Percentiles rank a stretch among this genome's conserved stretches.
These are phyloP conservation scores for Millerago galiae DNA, from an alignment of 805 yeast genomes.

Conservation along the genomic window DNA sequence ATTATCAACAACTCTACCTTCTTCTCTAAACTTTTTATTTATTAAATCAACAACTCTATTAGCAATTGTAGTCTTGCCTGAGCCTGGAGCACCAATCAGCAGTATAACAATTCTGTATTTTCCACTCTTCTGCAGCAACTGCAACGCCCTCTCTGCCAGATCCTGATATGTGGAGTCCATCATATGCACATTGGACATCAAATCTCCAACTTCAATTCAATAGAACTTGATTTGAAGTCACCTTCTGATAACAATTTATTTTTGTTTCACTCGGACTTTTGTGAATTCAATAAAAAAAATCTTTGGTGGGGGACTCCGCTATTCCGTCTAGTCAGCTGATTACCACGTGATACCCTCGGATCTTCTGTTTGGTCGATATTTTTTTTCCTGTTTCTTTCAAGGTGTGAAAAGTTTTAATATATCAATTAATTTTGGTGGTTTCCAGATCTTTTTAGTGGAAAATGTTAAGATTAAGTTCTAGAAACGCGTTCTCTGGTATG, in stretches of 20 bases:
- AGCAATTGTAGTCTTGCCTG: conserved; percentile 75
- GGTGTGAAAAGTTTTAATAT: not conserved
- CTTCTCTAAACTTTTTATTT: conserved; percentile 24
- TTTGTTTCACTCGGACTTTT: not conserved
- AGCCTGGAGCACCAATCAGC: conserved; percentile 76
- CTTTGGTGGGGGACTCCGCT: not conserved
- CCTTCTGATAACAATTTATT: not conserved
- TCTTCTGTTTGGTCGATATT: no score
- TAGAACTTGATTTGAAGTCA: not conserved
- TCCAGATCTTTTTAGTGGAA: no score
- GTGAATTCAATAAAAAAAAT: no score
- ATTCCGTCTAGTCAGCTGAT: not conserved
- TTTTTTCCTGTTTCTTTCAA: not conserved
- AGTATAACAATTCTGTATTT: conserved; percentile 48
- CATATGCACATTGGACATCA: conserved; percentile 11
- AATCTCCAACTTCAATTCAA: not conserved
- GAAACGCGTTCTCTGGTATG: not conserved
- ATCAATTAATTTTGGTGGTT: no score
- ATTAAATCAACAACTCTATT: conserved; percentile 35
- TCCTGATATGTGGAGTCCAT: conserved; percentile 26
- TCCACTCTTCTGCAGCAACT: conserved; percentile 21
- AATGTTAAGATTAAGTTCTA: conserved; percentile 14
- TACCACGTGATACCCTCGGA: not conserved
- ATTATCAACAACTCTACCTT: conserved; percentile 8
- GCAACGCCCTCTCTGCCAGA: conserved; percentile 27